Evolutionary conservation across 2,329 filamentous ascomycete species (phyloP).

Genomic region (Botrytis pseudocinerea): DNA sequence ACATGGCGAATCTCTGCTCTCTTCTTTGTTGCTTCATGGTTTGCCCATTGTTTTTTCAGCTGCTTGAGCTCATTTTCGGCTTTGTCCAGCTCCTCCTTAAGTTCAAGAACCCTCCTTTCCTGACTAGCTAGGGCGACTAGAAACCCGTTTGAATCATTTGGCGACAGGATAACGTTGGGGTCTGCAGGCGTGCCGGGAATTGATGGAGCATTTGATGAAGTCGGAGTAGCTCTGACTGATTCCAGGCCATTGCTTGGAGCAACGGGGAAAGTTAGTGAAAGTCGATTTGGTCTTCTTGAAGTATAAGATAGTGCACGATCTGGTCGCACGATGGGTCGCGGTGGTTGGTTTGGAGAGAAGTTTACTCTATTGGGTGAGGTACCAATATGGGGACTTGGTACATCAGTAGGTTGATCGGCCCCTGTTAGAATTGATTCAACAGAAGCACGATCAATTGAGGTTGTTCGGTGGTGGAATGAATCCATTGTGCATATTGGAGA

Average conservation of each 20-base stretch:
- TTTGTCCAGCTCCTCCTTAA: slow-evolving; percentile 82
- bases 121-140: slow-evolving; percentile 90
- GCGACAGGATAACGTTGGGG: slow-evolving; percentile 30
- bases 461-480: slow-evolving; percentile 33
- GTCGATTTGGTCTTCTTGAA: slow-evolving; percentile 36
- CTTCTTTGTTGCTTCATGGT: slow-evolving; percentile 75
- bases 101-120: slow-evolving; percentile 84
- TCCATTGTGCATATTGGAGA: slow-evolving; percentile 39
- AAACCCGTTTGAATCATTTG: slow-evolving; percentile 49
- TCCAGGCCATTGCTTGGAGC: slow-evolving; percentile 35
- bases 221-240: slow-evolving; percentile 36
- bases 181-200: slow-evolving; percentile 37
- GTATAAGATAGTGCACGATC: slow-evolving; percentile 37
- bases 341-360: slow-evolving; percentile 28
- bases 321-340: slow-evolving; percentile 29
- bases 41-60: slow-evolving; percentile 82
- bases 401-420: slow-evolving; percentile 31
- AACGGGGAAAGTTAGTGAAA: slow-evolving; percentile 41
- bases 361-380: slow-evolving; percentile 34
- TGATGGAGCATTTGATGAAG: slow-evolving; percentile 35
- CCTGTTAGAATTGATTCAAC: slow-evolving; percentile 40
- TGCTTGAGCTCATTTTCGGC: slow-evolving; percentile 75
- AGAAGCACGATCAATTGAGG: slow-evolving; percentile 37
- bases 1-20: slow-evolving; percentile 62
- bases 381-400: slow-evolving; percentile 36